phyloP scores from a whole-genome alignment of 192 early-diverging fungal genomes.

The Piromyces sp. region DNA sequence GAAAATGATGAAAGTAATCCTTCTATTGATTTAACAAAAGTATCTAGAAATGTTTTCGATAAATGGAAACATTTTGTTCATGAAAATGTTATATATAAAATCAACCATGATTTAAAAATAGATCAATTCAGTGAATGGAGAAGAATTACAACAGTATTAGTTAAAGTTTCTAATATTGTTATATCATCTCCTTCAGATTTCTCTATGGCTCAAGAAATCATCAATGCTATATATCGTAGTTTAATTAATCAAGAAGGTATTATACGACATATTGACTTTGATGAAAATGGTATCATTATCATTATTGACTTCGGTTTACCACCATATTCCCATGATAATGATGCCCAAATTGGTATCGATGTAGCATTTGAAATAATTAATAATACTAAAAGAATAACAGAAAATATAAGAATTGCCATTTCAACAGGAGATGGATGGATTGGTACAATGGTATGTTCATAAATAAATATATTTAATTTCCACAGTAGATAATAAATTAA shows the following conservation, averaged over 20 bases:
- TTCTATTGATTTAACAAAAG: background rate
- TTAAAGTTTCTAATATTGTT: background rate
- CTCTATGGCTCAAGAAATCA: background rate
- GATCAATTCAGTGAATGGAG: background rate
- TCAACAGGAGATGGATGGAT: background rate
- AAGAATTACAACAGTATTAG: background rate
- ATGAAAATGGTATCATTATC: background rate
- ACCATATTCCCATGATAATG: background rate
- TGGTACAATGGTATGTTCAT: background rate
- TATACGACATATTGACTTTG: background rate
- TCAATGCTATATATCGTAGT: background rate
- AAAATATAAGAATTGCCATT: background rate
- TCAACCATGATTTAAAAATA: background rate
- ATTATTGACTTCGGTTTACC: background rate
- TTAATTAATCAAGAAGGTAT: background rate
- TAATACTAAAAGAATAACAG: background rate
- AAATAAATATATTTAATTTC: too few relatives aligned
- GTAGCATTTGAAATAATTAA: background rate
- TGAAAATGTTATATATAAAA: background rate
- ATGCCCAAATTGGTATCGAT: background rate
- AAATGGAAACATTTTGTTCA: background rate
- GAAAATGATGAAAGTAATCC: background rate
- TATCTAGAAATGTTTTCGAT: background rate
- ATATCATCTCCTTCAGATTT: background rate
- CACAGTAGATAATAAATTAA: too few relatives aligned